Percentiles rank a stretch among this genome's conserved stretches.
phyloP scores from a whole-genome alignment of 805 yeast genomes.

The Cyberlindnera americana region DNA sequence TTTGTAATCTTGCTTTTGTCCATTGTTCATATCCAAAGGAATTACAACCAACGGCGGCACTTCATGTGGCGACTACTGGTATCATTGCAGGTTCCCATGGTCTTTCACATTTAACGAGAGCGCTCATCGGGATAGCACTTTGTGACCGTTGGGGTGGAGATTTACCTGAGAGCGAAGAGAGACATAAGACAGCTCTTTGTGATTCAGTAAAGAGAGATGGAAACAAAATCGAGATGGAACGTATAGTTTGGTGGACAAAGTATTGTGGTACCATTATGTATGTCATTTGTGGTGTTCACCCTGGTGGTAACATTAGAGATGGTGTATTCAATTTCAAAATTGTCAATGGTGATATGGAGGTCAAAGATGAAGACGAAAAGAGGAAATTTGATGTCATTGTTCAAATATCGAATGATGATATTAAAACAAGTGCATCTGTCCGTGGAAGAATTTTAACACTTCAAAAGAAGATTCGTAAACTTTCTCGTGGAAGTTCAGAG shows the following conservation, averaged over 20 bases:
- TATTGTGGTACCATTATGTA: constrained; percentile 72
- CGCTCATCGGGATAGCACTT: constrained; percentile 66
- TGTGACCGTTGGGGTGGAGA: constrained; percentile 85
- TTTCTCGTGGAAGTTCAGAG: constrained; percentile 47
- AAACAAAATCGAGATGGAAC: constrained; percentile 38
- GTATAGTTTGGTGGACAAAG: constrained; percentile 67
- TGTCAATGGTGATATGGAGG: constrained; percentile 28
- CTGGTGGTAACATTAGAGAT: constrained; percentile 73
- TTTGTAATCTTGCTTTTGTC: constrained; percentile 70
- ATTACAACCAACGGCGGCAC: constrained; percentile 68
- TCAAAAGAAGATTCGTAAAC: constrained; percentile 57
- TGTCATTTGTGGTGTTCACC: constrained; percentile 76
- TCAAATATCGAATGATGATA: constrained; percentile 46
- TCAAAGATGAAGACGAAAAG: constrained; percentile 30
- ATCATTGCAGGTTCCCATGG: constrained; percentile 76
- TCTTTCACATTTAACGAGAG: constrained; percentile 65
- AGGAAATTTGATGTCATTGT: constrained; percentile 39
- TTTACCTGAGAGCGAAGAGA: constrained; percentile 52
- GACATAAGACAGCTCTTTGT: constrained; percentile 43
- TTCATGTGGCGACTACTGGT: constrained; percentile 71
- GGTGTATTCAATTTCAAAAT: constrained; percentile 47
- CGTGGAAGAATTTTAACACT: constrained; percentile 54
- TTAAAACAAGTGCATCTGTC: constrained; percentile 57
- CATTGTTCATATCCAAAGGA: constrained; percentile 78
- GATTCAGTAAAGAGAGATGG: constrained; percentile 46